Conservation (phyloP, 2,329 filamentous ascomycete genomes). For the Diaporthe ilicicola region DNA sequence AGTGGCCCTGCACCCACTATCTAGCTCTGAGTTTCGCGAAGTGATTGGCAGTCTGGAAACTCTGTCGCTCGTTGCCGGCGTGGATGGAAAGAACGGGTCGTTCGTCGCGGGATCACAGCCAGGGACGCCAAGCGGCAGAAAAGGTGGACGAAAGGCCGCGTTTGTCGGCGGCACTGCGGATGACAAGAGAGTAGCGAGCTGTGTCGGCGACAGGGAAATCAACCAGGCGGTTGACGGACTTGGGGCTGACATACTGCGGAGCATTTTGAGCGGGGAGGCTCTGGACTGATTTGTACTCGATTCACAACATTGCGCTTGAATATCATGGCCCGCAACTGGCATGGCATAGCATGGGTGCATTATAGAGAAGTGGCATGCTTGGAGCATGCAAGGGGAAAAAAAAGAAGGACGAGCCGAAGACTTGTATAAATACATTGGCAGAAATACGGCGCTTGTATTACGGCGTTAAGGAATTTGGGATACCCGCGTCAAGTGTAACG, state of each 20-base stretch:
- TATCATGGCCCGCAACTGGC: background rate
- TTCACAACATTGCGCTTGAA: constrained; percentile 3
- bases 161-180: constrained; percentile 65
- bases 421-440: constrained; percentile 28
- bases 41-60: constrained; percentile 91
- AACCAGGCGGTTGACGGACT: constrained; percentile 72
- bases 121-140: constrained; percentile 73
- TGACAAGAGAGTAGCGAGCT: constrained; percentile 81
- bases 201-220: constrained; percentile 82
- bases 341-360: constrained; percentile 22
- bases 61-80: constrained; percentile 78
- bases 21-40: constrained; percentile 92
- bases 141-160: constrained; percentile 64
- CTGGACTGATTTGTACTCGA: constrained; percentile 53
- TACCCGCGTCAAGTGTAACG: constrained; percentile 24
- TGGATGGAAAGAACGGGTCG: constrained; percentile 74
- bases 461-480: constrained; percentile 8
- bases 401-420: background rate
- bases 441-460: constrained; percentile 18
- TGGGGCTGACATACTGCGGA: constrained; percentile 68
- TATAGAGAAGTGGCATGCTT: background rate
- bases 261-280: constrained; percentile 69
- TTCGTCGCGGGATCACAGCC: constrained; percentile 57
- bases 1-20: constrained; percentile 88
- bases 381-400: background rate